Percentiles rank a stretch among this genome's conserved stretches.
Evolutionary conservation across 768 basidiomycete genomes (phyloP).

Genomic region (Lentinula guzmanii): DNA sequence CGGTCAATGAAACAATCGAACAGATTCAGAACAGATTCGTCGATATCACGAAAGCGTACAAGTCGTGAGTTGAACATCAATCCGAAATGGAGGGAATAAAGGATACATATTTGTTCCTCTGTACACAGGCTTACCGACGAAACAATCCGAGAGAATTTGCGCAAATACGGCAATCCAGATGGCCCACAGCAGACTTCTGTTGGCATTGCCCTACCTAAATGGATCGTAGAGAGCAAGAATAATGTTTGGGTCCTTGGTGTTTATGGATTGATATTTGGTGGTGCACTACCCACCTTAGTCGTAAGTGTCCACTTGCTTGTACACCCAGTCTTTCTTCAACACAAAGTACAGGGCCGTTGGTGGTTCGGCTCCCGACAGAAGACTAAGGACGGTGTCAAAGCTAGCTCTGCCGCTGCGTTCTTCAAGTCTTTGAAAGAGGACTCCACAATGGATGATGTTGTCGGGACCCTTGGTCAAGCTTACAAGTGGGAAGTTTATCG

Average conservation of each 20-base stretch:
- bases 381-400: conserved; percentile 89
- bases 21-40: conserved; percentile 84
- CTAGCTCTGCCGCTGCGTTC: conserved; percentile 75
- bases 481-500: conserved; percentile 51
- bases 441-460: conserved; percentile 62
- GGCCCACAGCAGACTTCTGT: conserved; percentile 92
- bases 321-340: background rate
- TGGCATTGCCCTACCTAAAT: conserved; percentile 91
- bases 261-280: conserved; percentile 87
- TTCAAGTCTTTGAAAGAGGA: conserved; percentile 86
- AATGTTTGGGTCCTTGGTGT: conserved; percentile 84
- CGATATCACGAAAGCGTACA: conserved; percentile 95
- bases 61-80: conserved; percentile 56
- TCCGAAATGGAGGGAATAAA: background rate
- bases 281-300: conserved; percentile 79
- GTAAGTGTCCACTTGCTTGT: conserved; percentile 29
- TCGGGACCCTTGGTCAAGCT: conserved; percentile 63
- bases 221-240: conserved; percentile 91
- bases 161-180: conserved; percentile 90
- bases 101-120: background rate
- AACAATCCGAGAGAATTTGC: conserved; percentile 84
- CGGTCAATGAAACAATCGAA: conserved; percentile 80
- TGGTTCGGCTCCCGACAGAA: conserved; percentile 90
- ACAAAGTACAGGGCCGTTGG: conserved; percentile 66
- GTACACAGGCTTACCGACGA: conserved; percentile 77